Base-by-base conservation (phyloP, 495 filamentous ascomycete genomes). In the Penicillium odoratum region DNA sequence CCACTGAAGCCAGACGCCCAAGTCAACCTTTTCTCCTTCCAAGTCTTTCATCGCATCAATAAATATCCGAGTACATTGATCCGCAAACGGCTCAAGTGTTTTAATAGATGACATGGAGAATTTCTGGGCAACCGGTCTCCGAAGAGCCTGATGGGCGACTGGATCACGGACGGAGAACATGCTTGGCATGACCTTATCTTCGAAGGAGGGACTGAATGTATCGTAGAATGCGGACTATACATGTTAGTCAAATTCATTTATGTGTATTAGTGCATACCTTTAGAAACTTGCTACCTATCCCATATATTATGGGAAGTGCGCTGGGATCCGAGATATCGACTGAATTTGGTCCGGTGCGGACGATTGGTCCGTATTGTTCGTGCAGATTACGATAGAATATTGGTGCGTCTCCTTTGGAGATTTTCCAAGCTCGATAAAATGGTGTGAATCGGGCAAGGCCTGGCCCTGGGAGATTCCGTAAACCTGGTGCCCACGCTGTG, bases 101-200 rank as follows among this genome's bases (percentile, higher is more conserved):
- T 79, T 65, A 28, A 81, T 62, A 6, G 66, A 67, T 5, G 68
- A 69, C 78, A 83, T 81, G 9, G 69, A 69, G 58, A 77, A 83
- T 5, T 66, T 64, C 3, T 67, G 55, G n/a, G 74, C 70, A 34
- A 75, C 84, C 54, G 81, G 85, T 58, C 80, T 78, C 21, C 85
- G 76, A 52, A 89, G 82, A 47, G 82, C 81, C 29, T 82, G 80
- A 62, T 92, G 89, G 67, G 84, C 88, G 10, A 78, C 76, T 60
- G 85, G 83, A 68, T 91, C 83, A 18, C 80, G 81, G 5, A 86
- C 86, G 51, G 85, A 87, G 75, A 92, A 92, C 49, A 90, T 79
- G 18, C 87, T 88, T 21, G 81, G 81, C 16, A 90, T 76, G 25
- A 79, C 77, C 56, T 79, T 64, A 28, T 85, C 86, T 51, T 83